Evolutionary conservation across 495 filamentous ascomycete species (phyloP).

Genomic region (Neurospora tetrasperma): DNA sequence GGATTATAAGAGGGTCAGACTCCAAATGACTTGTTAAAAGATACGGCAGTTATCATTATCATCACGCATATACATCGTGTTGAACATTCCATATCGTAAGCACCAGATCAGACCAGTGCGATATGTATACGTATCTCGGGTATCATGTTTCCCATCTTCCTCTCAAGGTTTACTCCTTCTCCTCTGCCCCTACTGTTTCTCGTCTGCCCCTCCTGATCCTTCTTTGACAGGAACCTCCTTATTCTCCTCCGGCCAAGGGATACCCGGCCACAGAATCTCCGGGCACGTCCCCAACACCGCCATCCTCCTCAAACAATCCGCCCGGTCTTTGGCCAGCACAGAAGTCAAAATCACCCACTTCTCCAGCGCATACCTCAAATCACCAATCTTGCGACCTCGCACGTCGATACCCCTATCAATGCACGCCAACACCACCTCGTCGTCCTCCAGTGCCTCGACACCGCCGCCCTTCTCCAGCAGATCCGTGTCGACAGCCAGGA

Average conservation of each 20-base stretch:
- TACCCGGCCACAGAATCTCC: not conserved
- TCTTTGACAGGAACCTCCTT: not conserved
- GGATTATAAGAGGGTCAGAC: no score
- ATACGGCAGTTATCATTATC: not conserved
- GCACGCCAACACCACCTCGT: conserved; percentile 35
- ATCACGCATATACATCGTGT: not conserved
- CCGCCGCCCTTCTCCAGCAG: conserved; percentile 28
- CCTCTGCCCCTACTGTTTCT: not conserved
- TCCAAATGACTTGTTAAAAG: no score
- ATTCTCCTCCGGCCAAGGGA: not conserved
- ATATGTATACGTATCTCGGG: not conserved
- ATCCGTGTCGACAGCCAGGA: conserved; percentile 36
- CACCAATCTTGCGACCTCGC: conserved; percentile 12
- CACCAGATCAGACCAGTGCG: not conserved
- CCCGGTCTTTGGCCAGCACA: not conserved
- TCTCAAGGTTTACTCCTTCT: not conserved
- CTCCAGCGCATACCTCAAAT: conserved; percentile 18
- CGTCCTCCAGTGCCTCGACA: conserved; percentile 21
- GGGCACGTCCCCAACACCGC: conserved; percentile 4
- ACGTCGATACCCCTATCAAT: conserved; percentile 33
- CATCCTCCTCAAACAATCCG: conserved; percentile 7
- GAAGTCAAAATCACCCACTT: conserved; percentile 25
- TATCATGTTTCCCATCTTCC: not conserved
- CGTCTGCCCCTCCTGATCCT: not conserved
- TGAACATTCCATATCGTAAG: not conserved